phyloP scores from a whole-genome alignment of 2,329 filamentous ascomycete species.

The Alternaria dauci region DNA sequence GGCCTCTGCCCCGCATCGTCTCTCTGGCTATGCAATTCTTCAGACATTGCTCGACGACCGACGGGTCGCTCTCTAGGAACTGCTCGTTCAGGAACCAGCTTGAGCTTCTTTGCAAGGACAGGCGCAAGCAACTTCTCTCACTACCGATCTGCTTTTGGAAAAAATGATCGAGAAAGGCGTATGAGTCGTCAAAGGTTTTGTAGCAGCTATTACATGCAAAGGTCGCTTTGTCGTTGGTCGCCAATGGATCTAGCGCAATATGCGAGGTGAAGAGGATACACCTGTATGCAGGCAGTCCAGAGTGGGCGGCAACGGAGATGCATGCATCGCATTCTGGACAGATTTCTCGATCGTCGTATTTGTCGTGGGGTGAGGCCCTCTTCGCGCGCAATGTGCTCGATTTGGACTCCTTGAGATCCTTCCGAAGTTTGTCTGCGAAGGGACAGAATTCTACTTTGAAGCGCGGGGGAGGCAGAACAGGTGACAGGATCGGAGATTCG shows the following conservation, averaged over 20 bases:
- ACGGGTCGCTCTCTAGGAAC: conserved; percentile 33
- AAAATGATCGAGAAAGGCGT: conserved; percentile 47
- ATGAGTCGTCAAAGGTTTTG: conserved; percentile 47
- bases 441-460: conserved; percentile 47
- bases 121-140: conserved; percentile 39
- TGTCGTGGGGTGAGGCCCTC: conserved; percentile 39
- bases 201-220: conserved; percentile 49
- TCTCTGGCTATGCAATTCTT: conserved; percentile 45
- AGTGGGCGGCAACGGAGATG: conserved; percentile 43
- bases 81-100: conserved; percentile 27
- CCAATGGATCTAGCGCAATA: conserved; percentile 16
- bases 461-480: conserved; percentile 44
- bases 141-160: conserved; percentile 48
- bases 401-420: conserved; percentile 31
- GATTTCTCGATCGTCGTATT: conserved; percentile 45
- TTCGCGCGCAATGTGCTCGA: conserved; percentile 34
- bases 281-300: conserved; percentile 42
- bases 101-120: conserved; percentile 19
- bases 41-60: conserved; percentile 41
- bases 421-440: conserved; percentile 40
- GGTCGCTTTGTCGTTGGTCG: conserved; percentile 29
- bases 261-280: conserved; percentile 46
- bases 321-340: conserved; percentile 44
- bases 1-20: conserved; percentile 29
- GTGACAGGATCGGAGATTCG: conserved; percentile 24